phyloP scores from a whole-genome alignment of 148 eudicot species.

The Cornus kousa region DNA sequence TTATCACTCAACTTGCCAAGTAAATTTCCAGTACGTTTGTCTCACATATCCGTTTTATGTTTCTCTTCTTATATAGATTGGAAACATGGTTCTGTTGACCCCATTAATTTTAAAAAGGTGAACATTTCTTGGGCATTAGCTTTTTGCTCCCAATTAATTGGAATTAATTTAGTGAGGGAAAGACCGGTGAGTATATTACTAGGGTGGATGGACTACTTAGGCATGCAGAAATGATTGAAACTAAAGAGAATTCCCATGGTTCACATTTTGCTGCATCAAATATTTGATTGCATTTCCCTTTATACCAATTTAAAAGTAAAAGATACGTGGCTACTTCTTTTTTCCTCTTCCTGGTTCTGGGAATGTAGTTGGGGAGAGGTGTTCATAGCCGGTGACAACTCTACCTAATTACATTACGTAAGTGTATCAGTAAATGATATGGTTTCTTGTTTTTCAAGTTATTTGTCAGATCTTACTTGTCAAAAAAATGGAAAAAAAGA shows the following conservation, averaged over 20 bases:
- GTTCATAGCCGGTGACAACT: neutral
- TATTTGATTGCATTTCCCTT: too few relatives aligned
- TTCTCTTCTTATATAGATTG: conserved; percentile 4
- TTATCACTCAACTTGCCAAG: conserved; percentile 69
- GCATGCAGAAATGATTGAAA: neutral
- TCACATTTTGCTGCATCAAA: neutral
- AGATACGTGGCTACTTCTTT: neutral
- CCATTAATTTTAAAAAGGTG: neutral
- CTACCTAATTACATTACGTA: neutral
- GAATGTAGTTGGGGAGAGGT: neutral
- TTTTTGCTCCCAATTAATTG: neutral
- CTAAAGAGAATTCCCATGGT: neutral
- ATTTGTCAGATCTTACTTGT: too few relatives aligned
- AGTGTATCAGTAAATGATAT: neutral
- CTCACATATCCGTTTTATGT: conserved; percentile 1
- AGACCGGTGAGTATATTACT: neutral
- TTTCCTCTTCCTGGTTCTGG: neutral
- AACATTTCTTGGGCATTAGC: neutral
- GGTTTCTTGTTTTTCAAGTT: neutral
- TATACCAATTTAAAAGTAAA: too few relatives aligned
- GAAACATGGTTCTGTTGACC: neutral
- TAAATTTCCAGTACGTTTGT: conserved; percentile 82
- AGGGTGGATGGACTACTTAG: neutral
- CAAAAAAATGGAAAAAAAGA: too few relatives aligned
- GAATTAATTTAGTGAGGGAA: neutral